A percentile compares a stretch with the other conserved stretches of the same genome.
These are phyloP conservation scores for Candida sojae DNA, from an alignment of 1,139 yeast genomes.

Conservation along the genomic window DNA sequence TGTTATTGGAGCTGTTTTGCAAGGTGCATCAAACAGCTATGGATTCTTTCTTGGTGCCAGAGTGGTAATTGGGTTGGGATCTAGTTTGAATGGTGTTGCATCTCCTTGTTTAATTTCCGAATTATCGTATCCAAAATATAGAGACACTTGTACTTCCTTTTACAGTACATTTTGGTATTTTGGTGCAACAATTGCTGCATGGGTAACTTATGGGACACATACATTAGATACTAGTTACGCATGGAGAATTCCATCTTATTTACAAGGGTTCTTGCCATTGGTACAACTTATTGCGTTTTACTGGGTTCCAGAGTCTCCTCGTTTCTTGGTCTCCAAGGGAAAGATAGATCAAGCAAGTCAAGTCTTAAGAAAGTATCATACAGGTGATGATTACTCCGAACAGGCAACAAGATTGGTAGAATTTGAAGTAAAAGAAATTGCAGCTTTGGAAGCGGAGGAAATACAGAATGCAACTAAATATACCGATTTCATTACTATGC, in stretches of 20 bases:
- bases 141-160: constrained; percentile 46
- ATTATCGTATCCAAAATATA: constrained; percentile 47
- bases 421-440: constrained; percentile 48
- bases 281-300: constrained; percentile 25
- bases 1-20: constrained; percentile 41
- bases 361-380: constrained; percentile 45
- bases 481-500: constrained; percentile 34
- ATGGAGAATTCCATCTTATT: constrained; percentile 50
- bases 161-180: constrained; percentile 53
- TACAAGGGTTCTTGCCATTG: constrained; percentile 42
- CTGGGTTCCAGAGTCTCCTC: constrained; percentile 50
- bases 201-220: constrained; percentile 53
- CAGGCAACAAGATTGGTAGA: constrained; percentile 37
- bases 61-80: constrained; percentile 45
- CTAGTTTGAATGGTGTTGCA: constrained; percentile 34
- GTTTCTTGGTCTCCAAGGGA: constrained; percentile 41
- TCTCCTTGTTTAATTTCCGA: constrained; percentile 45
- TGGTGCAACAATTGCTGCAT: constrained; percentile 58
- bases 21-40: constrained; percentile 40
- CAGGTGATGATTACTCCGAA: constrained; percentile 33
- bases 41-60: constrained; percentile 42
- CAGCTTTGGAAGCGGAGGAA: constrained; percentile 38
- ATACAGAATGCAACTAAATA: constrained; percentile 27
- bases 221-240: constrained; percentile 26
- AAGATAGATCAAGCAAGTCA: constrained; percentile 37